These are phyloP conservation scores for Oryza coarctata DNA, from an alignment of 176 grass and related monocot species.

Conservation along the genomic window DNA sequence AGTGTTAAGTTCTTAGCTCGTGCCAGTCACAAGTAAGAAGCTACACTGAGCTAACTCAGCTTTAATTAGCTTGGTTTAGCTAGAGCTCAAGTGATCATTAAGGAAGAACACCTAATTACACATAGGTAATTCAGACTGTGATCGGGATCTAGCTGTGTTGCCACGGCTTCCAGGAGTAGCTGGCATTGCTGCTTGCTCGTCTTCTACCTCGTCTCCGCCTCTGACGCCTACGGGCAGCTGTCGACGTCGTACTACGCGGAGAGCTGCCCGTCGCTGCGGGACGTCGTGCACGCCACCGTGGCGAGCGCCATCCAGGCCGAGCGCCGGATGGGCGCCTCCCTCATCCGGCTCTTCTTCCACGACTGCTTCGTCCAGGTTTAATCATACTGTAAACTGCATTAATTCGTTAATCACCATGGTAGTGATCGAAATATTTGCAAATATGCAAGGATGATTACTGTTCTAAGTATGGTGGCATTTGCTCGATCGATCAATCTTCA, in stretches of 20 bases:
- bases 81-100: too few relatives aligned
- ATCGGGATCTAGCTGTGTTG: not conserved
- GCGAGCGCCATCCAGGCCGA: constrained; percentile 37
- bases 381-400: too few relatives aligned
- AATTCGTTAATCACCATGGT: too few relatives aligned
- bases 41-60: not conserved
- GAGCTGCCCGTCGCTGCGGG: constrained; percentile 47
- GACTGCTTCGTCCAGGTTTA: constrained; percentile 68
- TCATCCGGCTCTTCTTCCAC: constrained; percentile 80
- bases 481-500: too few relatives aligned
- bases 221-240: constrained; percentile 40
- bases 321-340: constrained; percentile 64
- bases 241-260: constrained; percentile 49
- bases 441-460: too few relatives aligned
- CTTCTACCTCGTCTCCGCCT: constrained; percentile 42
- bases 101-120: not conserved
- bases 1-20: not conserved
- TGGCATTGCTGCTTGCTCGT: constrained; percentile 37
- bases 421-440: too few relatives aligned
- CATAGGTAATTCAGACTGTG: too few relatives aligned
- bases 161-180: constrained; percentile 33
- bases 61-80: too few relatives aligned
- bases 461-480: too few relatives aligned
- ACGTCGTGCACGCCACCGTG: constrained; percentile 48
- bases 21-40: not conserved